Conservation (phyloP, 345 rosid species). For the Leavenworthia alabamica region DNA sequence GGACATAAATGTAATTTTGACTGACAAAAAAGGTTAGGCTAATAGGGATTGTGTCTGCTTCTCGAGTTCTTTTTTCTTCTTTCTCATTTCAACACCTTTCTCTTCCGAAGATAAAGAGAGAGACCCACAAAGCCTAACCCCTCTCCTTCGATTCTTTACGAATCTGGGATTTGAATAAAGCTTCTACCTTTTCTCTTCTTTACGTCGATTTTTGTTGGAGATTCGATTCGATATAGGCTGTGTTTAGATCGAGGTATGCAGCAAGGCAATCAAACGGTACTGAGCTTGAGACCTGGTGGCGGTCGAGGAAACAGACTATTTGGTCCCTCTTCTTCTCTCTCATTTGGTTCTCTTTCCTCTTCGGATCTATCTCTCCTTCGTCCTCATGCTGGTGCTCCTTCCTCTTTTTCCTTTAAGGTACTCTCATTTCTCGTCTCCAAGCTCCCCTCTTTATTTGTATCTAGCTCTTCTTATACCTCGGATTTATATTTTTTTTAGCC, state of each 20-base stretch:
- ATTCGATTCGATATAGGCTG: constrained; percentile 11
- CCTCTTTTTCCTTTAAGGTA: no score
- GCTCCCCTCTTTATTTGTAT: constrained; percentile 33
- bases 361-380: constrained; percentile 69
- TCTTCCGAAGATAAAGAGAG: constrained; percentile 49
- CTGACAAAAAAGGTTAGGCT: not conserved
- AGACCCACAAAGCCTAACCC: constrained; percentile 8
- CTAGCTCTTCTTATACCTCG: constrained; percentile 17
- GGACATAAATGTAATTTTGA: constrained; percentile 11
- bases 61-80: constrained; percentile 22
- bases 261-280: constrained; percentile 85
- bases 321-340: constrained; percentile 45
- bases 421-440: not conserved
- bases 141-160: constrained; percentile 9
- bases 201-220: no score
- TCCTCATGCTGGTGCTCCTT: no score
- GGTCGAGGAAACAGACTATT: constrained; percentile 85
- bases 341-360: constrained; percentile 56
- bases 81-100: constrained; percentile 22
- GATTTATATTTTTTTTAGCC: constrained; percentile 4
- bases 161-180: constrained; percentile 25
- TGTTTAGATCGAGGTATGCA: constrained; percentile 70
- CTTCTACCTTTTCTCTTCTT: not conserved
- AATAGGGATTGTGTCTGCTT: constrained; percentile 10
- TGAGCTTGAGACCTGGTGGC: constrained; percentile 99